Conservation (phyloP, 257 asterid species). For the Solanum chilense region DNA sequence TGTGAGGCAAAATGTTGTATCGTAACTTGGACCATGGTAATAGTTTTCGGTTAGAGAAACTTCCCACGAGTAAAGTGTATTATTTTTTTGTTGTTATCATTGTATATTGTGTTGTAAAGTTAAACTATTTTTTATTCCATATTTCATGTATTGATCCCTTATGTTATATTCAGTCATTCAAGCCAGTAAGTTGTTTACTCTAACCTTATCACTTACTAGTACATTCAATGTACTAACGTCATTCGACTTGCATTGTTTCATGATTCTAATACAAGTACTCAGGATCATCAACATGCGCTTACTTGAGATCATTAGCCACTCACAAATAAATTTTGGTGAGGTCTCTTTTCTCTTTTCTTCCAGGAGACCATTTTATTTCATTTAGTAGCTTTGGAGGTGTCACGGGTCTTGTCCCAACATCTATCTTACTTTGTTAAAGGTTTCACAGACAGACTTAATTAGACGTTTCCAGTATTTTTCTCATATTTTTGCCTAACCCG, state of each 20-base stretch:
- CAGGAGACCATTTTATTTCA: background rate
- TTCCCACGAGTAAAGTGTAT: background rate
- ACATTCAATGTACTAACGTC: no score
- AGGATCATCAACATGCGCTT: no score
- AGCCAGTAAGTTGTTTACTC: background rate
- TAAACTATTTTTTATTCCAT: background rate
- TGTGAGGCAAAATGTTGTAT: background rate
- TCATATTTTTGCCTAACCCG: background rate
- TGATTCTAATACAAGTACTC: background rate
- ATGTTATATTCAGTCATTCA: background rate
- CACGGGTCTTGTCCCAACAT: background rate
- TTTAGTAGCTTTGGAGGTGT: background rate
- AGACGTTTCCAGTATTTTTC: background rate
- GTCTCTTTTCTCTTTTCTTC: background rate
- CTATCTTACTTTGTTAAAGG: background rate
- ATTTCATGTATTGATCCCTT: background rate
- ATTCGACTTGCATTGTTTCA: no score
- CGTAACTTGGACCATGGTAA: background rate
- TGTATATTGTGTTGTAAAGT: background rate
- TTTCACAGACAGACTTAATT: background rate
- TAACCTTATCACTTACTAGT: background rate
- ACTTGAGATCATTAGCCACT: background rate
- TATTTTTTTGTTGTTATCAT: background rate
- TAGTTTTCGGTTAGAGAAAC: background rate
- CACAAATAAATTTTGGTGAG: background rate